phyloP scores from a whole-genome alignment of 306 rosid species.

The Elaeagnus macrophylla region DNA sequence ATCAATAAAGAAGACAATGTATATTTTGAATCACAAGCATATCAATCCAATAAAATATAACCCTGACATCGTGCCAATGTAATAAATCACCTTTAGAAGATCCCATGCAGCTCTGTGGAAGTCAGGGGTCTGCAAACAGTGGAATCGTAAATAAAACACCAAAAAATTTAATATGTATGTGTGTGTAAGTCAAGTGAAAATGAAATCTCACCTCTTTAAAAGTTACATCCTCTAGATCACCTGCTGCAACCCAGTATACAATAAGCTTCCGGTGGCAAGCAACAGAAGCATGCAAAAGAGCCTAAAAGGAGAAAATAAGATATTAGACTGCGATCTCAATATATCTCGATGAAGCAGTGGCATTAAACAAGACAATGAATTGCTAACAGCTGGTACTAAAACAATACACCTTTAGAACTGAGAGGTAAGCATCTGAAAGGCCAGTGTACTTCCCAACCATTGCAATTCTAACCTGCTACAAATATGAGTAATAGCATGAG shows the following conservation, averaged over 20 bases:
- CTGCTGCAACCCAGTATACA: slow-evolving; percentile 80
- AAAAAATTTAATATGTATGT: neutral
- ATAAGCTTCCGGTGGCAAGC: slow-evolving; percentile 50
- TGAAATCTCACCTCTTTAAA: slow-evolving; percentile 37
- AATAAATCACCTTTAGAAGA: slow-evolving; percentile 60
- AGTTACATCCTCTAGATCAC: slow-evolving; percentile 63
- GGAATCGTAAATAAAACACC: slow-evolving; percentile 14
- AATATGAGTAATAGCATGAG: slow-evolving; percentile 1
- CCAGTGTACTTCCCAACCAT: slow-evolving; percentile 93
- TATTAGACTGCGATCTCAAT: slow-evolving; percentile 18
- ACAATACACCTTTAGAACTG: slow-evolving; percentile 59
- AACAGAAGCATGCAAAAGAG: slow-evolving; percentile 78
- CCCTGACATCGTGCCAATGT: slow-evolving; percentile 1
- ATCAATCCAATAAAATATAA: slow-evolving; percentile 3
- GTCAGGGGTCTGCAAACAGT: slow-evolving; percentile 47
- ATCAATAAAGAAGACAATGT: slow-evolving; percentile 12
- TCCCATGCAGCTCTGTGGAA: slow-evolving; percentile 61
- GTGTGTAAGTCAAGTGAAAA: slow-evolving; percentile 5
- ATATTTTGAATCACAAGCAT: neutral
- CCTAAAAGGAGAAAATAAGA: slow-evolving; percentile 35
- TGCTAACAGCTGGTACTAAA: neutral
- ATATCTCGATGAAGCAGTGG: neutral
- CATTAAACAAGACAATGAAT: slow-evolving; percentile 1
- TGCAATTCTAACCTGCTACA: slow-evolving; percentile 71
- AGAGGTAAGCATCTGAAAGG: slow-evolving; percentile 78